These are phyloP conservation scores for Erigeron canadensis DNA, from an alignment of 129 eudicot genomes.

Conservation along the genomic window DNA sequence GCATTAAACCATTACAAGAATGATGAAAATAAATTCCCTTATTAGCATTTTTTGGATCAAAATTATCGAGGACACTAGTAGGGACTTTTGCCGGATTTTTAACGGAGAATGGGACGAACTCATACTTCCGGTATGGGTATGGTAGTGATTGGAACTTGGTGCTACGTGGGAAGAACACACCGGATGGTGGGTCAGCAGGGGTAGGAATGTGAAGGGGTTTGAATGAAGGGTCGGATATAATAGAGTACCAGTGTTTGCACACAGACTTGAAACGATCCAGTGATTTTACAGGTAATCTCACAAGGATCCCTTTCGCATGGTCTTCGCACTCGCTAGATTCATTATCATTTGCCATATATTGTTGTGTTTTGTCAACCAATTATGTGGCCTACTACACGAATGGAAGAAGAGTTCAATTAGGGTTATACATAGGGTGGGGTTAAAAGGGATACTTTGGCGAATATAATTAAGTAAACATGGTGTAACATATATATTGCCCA, in stretches of 20 bases:
- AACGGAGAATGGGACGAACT: constrained; percentile 26
- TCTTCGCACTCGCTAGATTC: not conserved
- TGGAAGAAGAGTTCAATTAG: too few species aligned
- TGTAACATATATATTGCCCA: too few species aligned
- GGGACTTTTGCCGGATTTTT: constrained; percentile 6
- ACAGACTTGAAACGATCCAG: constrained; percentile 28
- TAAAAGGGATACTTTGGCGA: too few species aligned
- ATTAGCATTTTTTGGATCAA: not conserved
- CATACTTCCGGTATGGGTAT: not conserved
- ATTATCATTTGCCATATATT: not conserved
- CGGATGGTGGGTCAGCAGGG: constrained; percentile 18
- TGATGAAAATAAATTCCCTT: constrained; percentile 5
- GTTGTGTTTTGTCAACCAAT: too few species aligned
- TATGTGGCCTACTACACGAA: too few species aligned
- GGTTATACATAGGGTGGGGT: too few species aligned
- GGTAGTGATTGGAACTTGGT: not conserved
- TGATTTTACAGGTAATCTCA: not conserved
- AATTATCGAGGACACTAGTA: constrained; percentile 6
- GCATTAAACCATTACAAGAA: constrained; percentile 45
- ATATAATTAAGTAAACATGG: too few species aligned
- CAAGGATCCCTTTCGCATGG: not conserved
- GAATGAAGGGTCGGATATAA: constrained; percentile 35
- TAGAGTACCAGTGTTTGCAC: constrained; percentile 38
- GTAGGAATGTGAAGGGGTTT: constrained; percentile 3
- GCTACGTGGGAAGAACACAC: constrained; percentile 6